phyloP scores from a whole-genome alignment of 805 yeast genomes.

The Cyberlindnera xylosilytica region DNA sequence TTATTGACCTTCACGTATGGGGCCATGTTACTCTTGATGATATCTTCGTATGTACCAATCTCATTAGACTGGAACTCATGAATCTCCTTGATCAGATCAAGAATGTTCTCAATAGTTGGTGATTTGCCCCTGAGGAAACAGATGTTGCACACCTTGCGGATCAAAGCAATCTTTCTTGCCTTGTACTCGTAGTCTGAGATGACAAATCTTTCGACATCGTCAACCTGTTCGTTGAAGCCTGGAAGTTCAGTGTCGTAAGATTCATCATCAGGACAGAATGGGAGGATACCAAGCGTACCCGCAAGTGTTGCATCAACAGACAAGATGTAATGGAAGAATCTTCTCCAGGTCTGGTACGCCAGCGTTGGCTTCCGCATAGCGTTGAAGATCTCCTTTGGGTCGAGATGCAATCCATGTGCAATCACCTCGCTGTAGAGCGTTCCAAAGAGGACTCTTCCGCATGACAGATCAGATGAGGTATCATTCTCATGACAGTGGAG shows the following conservation, averaged over 20 bases:
- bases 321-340: slow-evolving; percentile 23
- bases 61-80: slow-evolving; percentile 29
- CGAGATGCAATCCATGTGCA: slow-evolving; percentile 53
- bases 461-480: slow-evolving; percentile 48
- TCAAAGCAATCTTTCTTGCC: slow-evolving; percentile 28
- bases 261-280: slow-evolving; percentile 18
- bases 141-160: slow-evolving; percentile 30
- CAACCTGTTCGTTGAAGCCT: slow-evolving; percentile 32
- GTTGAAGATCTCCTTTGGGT: slow-evolving; percentile 35
- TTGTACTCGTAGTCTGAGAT: slow-evolving; percentile 31
- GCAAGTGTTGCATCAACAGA: slow-evolving; percentile 21
- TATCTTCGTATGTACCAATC: slow-evolving; percentile 25
- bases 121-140: slow-evolving; percentile 32
- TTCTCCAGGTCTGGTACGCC: slow-evolving; percentile 20
- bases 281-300: slow-evolving; percentile 9
- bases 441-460: slow-evolving; percentile 43
- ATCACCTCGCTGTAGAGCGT: slow-evolving; percentile 48
- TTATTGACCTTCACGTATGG: slow-evolving; percentile 23
- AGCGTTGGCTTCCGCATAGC: not conserved
- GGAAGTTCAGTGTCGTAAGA: slow-evolving; percentile 25
- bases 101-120: slow-evolving; percentile 34
- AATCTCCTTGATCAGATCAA: slow-evolving; percentile 29
- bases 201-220: slow-evolving; percentile 36
- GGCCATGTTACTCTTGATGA: slow-evolving; percentile 6
- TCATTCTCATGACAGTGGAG: slow-evolving; percentile 53